Evolutionary conservation across 2,329 filamentous ascomycete species (phyloP), one percentile per base, ranked within the genome.

Genomic region (Onygenales sp.): DNA sequence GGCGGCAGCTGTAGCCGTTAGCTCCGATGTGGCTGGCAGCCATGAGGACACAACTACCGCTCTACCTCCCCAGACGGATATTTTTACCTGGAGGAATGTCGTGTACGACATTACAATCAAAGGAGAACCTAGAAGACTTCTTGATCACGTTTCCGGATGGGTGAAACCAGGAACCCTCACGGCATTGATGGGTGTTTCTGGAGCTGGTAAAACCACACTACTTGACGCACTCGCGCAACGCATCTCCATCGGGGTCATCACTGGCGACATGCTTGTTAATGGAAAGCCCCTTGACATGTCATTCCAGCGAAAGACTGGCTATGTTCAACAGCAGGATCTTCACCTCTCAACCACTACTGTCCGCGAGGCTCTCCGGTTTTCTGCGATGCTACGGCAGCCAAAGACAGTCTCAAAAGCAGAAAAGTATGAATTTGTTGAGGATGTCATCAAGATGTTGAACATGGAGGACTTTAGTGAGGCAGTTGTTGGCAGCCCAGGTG

Each of bases 391-490:
- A 13, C 85, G 91, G 50, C 91, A 95, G 63, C 88, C 90, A 0
- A 80, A 80, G 36, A 76, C 84, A n/a, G 79, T 89, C 4, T 76
- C 86, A 1, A 77, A 75, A 9, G 69, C 78, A 13, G 89, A 95
- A 64, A 95, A 95, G 75, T 72, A 90, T 11, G 86, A 80, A 2
- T 95, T 94, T 59, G 89, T 94, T 5, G 86, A 93, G 38, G 85
- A 93, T 62, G 87, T 95, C 6, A 94, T 95, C 65, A 85, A 85
- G 68, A 80, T 95, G 50, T 73, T 95, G 27, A 87, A 90, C 36
- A 95, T 96, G 90, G 78, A 89, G 56, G 83, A 89, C 48, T 95
- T 92, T 61, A 87, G 89, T 7, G 89, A 94, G 62, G 90, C 90
- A 8, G 78, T 95, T 41, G 87, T 96, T 53, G 91, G 91, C 74